Percentiles rank a stretch among this genome's conserved stretches.
Conservation (phyloP, 1,139 yeast species). For the Waltiozyma sp. region DNA sequence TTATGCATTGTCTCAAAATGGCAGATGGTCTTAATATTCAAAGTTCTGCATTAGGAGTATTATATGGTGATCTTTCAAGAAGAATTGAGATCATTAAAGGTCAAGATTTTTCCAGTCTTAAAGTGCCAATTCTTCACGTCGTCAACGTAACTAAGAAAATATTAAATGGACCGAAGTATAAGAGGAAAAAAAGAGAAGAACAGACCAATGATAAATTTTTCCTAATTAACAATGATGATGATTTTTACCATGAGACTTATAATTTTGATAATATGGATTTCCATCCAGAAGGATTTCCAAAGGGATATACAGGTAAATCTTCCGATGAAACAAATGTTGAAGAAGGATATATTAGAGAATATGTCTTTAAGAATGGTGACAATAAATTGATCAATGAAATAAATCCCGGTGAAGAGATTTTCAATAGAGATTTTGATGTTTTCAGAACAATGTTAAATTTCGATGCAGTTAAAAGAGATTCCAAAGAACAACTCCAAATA, state of each 20-base stretch:
- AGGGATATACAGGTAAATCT: not conserved
- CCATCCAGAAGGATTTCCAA: not conserved
- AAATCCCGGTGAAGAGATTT: not conserved
- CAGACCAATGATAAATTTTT: not conserved
- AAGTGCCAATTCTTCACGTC: not conserved
- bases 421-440: not conserved
- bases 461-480: not conserved
- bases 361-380: not conserved
- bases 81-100: not conserved
- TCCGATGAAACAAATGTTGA: no score
- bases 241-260: not conserved
- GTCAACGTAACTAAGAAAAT: no score
- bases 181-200: not conserved
- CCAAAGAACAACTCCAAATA: not conserved
- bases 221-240: not conserved
- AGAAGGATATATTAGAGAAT: not conserved
- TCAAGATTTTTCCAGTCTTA: not conserved
- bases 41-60: not conserved
- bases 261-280: not conserved
- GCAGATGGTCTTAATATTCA: not conserved
- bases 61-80: not conserved
- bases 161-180: not conserved
- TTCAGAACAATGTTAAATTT: not conserved
- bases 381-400: not conserved
- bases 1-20: not conserved